These are phyloP conservation scores for Lecanicillium sp. DNA, from an alignment of 2,329 filamentous ascomycete species.

Conservation along the genomic window DNA sequence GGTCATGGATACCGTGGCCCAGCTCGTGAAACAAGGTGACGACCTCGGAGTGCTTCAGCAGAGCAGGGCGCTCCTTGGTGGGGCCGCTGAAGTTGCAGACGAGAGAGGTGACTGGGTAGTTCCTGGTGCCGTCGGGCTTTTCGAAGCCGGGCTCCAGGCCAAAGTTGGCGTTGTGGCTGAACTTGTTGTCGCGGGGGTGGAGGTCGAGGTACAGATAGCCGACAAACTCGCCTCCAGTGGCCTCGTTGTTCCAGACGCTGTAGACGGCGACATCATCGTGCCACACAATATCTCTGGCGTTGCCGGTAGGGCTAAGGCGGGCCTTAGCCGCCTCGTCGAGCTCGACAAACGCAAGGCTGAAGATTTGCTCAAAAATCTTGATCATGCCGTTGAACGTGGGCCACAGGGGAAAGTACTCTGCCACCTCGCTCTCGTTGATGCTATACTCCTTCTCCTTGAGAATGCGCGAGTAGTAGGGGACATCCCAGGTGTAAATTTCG, in stretches of 20 bases:
- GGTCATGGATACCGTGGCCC: slow-evolving; percentile 64
- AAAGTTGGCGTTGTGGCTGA: slow-evolving; percentile 81
- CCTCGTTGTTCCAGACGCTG: slow-evolving; percentile 73
- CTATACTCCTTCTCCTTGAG: slow-evolving; percentile 76
- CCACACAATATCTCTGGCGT: slow-evolving; percentile 69
- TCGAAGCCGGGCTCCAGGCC: slow-evolving; percentile 69
- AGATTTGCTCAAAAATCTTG: slow-evolving; percentile 75
- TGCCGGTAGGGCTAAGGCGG: slow-evolving; percentile 58
- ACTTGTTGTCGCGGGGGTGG: slow-evolving; percentile 74
- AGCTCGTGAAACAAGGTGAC: slow-evolving; percentile 77
- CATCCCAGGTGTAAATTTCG: slow-evolving; percentile 78
- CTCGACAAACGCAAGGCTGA: slow-evolving; percentile 73
- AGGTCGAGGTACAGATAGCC: slow-evolving; percentile 81
- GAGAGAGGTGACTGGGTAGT: slow-evolving; percentile 71
- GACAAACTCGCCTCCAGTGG: slow-evolving; percentile 64
- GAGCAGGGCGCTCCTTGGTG: slow-evolving; percentile 65
- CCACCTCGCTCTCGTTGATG: slow-evolving; percentile 72
- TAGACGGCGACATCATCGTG: slow-evolving; percentile 79
- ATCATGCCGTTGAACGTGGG: slow-evolving; percentile 73
- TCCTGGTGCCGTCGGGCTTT: slow-evolving; percentile 59
- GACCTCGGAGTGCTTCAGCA: slow-evolving; percentile 78
- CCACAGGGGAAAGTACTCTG: slow-evolving; percentile 76
- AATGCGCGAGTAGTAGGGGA: slow-evolving; percentile 71
- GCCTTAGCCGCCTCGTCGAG: slow-evolving; percentile 60
- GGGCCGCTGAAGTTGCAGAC: slow-evolving; percentile 86